Evolutionary conservation across 2,329 filamentous ascomycete species (phyloP).

Genomic region (Alternaria dauci): DNA sequence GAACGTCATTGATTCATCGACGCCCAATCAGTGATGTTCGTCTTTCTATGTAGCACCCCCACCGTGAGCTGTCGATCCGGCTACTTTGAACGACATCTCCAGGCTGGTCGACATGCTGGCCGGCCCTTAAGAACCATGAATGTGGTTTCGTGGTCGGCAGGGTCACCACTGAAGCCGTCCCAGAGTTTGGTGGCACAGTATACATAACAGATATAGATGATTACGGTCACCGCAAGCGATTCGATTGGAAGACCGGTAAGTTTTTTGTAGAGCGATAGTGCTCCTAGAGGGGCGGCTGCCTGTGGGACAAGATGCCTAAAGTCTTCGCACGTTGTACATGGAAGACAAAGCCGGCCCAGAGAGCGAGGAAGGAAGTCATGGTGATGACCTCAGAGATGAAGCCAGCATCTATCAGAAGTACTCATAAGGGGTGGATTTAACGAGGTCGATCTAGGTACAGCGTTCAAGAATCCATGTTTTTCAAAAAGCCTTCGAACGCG

Average conservation of each 20-base stretch:
- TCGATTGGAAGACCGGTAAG: slow-evolving; percentile 37
- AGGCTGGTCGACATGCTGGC: slow-evolving; percentile 26
- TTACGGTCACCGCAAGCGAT: slow-evolving; percentile 49
- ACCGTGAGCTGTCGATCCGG: background rate
- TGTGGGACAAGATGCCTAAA: slow-evolving; percentile 25
- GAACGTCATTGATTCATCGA: too few species aligned
- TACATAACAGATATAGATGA: slow-evolving; percentile 57
- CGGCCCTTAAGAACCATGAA: slow-evolving; percentile 62
- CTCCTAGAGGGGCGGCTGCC: slow-evolving; percentile 34
- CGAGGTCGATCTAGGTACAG: slow-evolving; percentile 29
- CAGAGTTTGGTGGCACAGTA: slow-evolving; percentile 59
- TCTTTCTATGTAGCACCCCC: background rate
- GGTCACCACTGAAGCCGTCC: slow-evolving; percentile 53
- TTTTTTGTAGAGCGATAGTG: slow-evolving; percentile 21
- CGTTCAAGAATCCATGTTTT: background rate
- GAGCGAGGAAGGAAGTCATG: slow-evolving; percentile 56
- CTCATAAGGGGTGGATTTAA: slow-evolving; percentile 63
- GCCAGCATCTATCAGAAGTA: slow-evolving; percentile 65
- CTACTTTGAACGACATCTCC: background rate
- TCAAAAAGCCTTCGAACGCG: background rate
- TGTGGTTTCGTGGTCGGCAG: slow-evolving; percentile 57
- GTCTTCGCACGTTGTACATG: slow-evolving; percentile 27
- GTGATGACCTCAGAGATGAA: slow-evolving; percentile 64
- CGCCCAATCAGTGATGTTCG: background rate
- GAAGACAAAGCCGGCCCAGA: slow-evolving; percentile 50